Evolutionary conservation across 768 basidiomycete species (phyloP).

Genomic region (Mycena haematopus): DNA sequence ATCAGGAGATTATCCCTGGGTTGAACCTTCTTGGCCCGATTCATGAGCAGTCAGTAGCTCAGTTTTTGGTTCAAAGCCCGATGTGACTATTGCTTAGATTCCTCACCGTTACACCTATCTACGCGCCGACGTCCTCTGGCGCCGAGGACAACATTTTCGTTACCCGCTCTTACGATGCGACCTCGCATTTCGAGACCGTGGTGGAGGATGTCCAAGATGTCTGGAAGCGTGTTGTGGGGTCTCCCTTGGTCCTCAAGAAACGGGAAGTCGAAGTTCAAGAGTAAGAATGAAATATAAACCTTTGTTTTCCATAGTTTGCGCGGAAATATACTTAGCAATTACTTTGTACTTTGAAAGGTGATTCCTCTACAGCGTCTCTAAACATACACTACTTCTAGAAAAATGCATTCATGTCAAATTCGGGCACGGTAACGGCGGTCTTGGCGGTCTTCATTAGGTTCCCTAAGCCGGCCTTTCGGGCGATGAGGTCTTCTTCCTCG

Average conservation of each 20-base stretch:
- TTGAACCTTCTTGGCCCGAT: conserved; percentile 91
- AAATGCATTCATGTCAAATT: conserved; percentile 90
- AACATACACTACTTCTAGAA: conserved; percentile 26
- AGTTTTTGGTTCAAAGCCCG: neutral
- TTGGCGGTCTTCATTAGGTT: conserved; percentile 91
- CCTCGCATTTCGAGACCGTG: conserved; percentile 98
- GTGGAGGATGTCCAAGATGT: conserved; percentile 97
- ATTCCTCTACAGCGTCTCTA: conserved; percentile 4
- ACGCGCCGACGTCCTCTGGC: conserved; percentile 87
- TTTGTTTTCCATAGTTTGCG: conserved; percentile 15
- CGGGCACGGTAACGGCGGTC: conserved; percentile 82
- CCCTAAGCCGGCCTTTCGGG: conserved; percentile 77
- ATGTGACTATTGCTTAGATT: conserved; percentile 61
- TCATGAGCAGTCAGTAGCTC: conserved; percentile 82
- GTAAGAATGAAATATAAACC: conserved; percentile 32
- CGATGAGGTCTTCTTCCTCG: conserved; percentile 63
- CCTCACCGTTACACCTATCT: conserved; percentile 85
- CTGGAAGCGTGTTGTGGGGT: conserved; percentile 86
- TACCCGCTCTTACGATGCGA: conserved; percentile 97
- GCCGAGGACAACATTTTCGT: conserved; percentile 91
- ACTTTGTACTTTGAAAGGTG: conserved; percentile 26
- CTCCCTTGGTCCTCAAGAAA: conserved; percentile 86
- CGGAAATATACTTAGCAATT: conserved; percentile 29
- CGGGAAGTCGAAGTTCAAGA: conserved; percentile 73
- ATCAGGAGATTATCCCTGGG: conserved; percentile 91